A percentile compares a stretch with the other conserved stretches of the same genome.
Conservation (phyloP, 805 yeast genomes). For the Lachancea dasiensis region DNA sequence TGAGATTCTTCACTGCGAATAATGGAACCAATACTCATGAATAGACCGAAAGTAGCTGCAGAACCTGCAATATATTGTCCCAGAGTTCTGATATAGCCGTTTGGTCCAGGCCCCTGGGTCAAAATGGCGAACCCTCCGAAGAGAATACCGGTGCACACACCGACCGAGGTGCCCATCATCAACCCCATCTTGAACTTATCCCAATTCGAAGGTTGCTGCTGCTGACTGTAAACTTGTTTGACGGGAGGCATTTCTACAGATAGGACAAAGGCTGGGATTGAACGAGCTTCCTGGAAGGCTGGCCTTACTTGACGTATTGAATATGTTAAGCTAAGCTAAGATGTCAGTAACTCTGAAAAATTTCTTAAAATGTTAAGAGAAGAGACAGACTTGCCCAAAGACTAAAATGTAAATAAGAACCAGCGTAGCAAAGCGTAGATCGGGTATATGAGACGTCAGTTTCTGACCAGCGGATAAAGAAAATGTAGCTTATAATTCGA, state of each 20-base stretch:
- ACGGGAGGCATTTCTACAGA: conserved; percentile 57
- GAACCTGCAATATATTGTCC: conserved; percentile 97
- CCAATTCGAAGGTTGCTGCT: conserved; percentile 73
- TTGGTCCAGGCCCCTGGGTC: conserved; percentile 96
- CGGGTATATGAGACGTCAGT: no score
- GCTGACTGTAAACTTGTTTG: conserved; percentile 52
- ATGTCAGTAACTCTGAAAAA: no score
- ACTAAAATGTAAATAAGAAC: no score
- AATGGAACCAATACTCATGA: conserved; percentile 94
- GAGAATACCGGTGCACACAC: conserved; percentile 89
- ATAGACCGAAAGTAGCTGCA: conserved; percentile 92
- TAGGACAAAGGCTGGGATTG: no score
- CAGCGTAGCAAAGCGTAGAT: no score
- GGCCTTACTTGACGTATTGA: no score
- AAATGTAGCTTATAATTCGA: no score
- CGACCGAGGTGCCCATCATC: conserved; percentile 80
- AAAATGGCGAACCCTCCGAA: conserved; percentile 91
- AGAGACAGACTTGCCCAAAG: no score
- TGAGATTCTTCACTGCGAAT: conserved; percentile 66
- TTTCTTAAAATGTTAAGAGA: neutral
- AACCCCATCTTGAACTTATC: conserved; percentile 99
- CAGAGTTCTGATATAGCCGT: conserved; percentile 91
- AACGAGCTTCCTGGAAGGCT: no score
- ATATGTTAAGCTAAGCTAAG: no score
- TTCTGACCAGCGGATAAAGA: no score